Evolutionary conservation across 2,329 filamentous ascomycete species (phyloP), one percentile per base, ranked within the genome.

Genomic region (Tolypocladium inflatum): DNA sequence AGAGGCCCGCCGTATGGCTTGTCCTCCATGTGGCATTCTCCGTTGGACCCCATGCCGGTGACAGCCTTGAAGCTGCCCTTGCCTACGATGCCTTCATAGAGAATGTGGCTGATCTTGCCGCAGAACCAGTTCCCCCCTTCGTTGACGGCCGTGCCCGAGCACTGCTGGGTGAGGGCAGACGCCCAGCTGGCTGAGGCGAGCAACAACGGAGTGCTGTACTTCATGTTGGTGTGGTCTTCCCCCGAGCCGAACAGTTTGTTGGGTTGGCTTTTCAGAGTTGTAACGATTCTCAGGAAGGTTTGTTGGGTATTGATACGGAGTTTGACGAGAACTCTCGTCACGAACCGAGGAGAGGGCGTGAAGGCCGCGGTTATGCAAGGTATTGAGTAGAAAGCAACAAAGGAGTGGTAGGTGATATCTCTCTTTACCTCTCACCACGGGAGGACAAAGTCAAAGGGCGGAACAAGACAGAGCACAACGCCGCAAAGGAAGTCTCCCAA

Each of bases 111-210:
- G 58, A 91, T 85, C 43, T 78, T 67, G 58, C 83, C 77, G 71
- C 86, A 89, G 73, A 86, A 90, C 74, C 73, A 86, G 71, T 89
- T 90, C 60, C 83, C 82, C 33, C 67, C 68, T 60, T 77, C 74
- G 8, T 76, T 59, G 54, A 66, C 61, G 35, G 69, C 64, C 7
- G 39, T 67, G 39, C 71, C 72, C 6, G 67, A 66, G 63, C 74
- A 76, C 61, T 74, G 69, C 57, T 72, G 68, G 5, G 64, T 67
- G 15, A 68, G 59, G 51, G 70, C 72, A 33, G 68, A 63, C 26
- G 66, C 66, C 63, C 70, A 58, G 60, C 68, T 61, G 57, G 66
- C 64, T 48, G 65, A 64, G 58, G 66, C 66, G 58, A 73, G 63
- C 19, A 72, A 39, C 15, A 58, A 55, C 19, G 65, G 53, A n/a